phyloP scores from a whole-genome alignment of 306 rosid genomes.

The Calophaca sinica region DNA sequence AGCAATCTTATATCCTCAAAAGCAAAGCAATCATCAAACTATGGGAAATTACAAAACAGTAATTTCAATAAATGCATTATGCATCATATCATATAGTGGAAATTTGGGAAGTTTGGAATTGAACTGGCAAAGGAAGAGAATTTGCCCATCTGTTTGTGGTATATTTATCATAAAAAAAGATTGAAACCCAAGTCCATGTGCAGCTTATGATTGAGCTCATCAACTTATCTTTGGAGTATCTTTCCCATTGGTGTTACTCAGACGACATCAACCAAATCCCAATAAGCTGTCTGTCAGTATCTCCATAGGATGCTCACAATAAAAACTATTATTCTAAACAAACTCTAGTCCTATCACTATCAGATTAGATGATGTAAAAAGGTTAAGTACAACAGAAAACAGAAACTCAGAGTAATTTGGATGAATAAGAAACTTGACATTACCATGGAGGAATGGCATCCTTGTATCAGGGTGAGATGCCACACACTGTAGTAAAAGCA shows the following conservation, averaged over 20 bases:
- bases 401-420: neutral
- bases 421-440: conserved; percentile 47
- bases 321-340: neutral
- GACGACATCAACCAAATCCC: conserved; percentile 14
- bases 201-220: conserved; percentile 7
- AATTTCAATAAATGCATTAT: conserved; percentile 4
- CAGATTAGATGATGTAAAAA: conserved; percentile 1
- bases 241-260: conserved; percentile 1
- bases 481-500: conserved; percentile 65
- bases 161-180: neutral
- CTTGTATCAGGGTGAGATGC: conserved; percentile 91
- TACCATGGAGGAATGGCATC: conserved; percentile 84
- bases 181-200: neutral
- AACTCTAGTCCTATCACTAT: neutral
- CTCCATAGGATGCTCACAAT: neutral
- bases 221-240: conserved; percentile 2
- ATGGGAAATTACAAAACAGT: neutral
- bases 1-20: neutral
- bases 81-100: neutral
- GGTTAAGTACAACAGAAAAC: neutral
- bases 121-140: neutral
- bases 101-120: neutral
- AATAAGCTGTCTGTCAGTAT: neutral
- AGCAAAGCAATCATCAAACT: conserved; percentile 5
- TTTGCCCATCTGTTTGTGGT: neutral